These are phyloP conservation scores for Naegleria lovaniensis DNA, from an alignment of 208 protist genomes.

Conservation along the genomic window DNA sequence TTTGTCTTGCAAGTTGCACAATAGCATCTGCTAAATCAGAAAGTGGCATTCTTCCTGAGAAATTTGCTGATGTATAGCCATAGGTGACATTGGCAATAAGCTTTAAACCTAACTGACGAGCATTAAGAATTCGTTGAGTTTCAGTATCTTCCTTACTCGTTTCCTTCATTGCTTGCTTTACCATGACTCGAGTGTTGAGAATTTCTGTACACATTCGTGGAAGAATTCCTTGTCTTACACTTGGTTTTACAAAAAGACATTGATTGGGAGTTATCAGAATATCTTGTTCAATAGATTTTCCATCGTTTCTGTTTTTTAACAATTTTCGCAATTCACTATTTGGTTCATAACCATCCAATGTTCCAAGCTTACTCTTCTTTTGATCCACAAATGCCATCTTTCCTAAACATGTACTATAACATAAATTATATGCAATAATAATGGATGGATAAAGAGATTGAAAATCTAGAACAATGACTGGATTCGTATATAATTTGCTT, in stretches of 20 bases:
- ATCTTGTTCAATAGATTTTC: slow-evolving; percentile 20
- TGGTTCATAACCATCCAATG: slow-evolving; percentile 31
- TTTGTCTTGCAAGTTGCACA: slow-evolving; percentile 62
- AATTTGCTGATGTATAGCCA: slow-evolving; percentile 70
- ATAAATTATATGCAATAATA: slow-evolving; percentile 81
- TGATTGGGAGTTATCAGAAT: slow-evolving; percentile 37
- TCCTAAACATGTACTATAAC: slow-evolving; percentile 72
- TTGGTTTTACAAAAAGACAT: slow-evolving; percentile 29
- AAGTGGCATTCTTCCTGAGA: slow-evolving; percentile 77
- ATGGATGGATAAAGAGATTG: slow-evolving; percentile 78
- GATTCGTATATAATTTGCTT: slow-evolving; percentile 37
- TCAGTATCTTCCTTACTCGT: slow-evolving; percentile 26
- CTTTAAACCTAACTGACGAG: slow-evolving; percentile 69
- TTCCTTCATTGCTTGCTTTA: slow-evolving; percentile 34
- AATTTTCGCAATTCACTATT: slow-evolving; percentile 14
- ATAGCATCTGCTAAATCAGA: slow-evolving; percentile 68
- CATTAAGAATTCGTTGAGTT: slow-evolving; percentile 49
- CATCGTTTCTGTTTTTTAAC: background rate
- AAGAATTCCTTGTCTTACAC: slow-evolving; percentile 30
- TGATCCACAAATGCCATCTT: slow-evolving; percentile 27
- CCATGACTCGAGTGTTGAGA: slow-evolving; percentile 34
- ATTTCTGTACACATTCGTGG: slow-evolving; percentile 38
- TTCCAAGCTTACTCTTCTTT: slow-evolving; percentile 31
- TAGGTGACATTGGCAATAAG: slow-evolving; percentile 80
- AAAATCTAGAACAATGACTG: slow-evolving; percentile 78